A percentile compares a stretch with the other conserved stretches of the same genome.
phyloP scores from a whole-genome alignment of 495 filamentous ascomycete species.

The Penicillium riverlandense region DNA sequence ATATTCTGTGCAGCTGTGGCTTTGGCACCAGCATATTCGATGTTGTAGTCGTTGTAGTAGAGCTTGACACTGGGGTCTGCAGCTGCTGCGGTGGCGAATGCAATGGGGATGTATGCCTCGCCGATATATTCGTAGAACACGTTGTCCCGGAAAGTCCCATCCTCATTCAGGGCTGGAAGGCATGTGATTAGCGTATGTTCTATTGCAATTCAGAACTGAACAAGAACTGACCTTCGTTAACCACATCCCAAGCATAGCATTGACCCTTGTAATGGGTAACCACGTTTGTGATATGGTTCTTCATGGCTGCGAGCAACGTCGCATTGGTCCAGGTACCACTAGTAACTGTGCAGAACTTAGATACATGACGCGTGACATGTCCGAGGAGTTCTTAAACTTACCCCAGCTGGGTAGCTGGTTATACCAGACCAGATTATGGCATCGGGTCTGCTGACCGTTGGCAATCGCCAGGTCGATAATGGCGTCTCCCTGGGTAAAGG shows the following conservation, averaged over 20 bases:
- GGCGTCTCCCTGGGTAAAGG: slow-evolving; percentile 40
- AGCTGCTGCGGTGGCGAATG: slow-evolving; percentile 38
- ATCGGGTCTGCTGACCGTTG: slow-evolving; percentile 50
- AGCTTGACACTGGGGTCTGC: slow-evolving; percentile 44
- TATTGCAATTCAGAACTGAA: too few species aligned
- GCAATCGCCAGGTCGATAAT: slow-evolving; percentile 41
- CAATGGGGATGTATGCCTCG: slow-evolving; percentile 38
- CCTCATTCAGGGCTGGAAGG: slow-evolving; percentile 32
- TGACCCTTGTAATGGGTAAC: slow-evolving; percentile 50
- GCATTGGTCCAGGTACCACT: slow-evolving; percentile 46
- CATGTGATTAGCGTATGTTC: too few species aligned
- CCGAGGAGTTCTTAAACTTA: slow-evolving; percentile 6
- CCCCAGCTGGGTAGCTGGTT: slow-evolving; percentile 53
- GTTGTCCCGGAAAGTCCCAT: slow-evolving; percentile 35
- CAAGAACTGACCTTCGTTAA: slow-evolving; percentile 26
- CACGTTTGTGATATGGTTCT: slow-evolving; percentile 45
- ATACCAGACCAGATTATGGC: slow-evolving; percentile 59
- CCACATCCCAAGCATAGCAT: slow-evolving; percentile 40
- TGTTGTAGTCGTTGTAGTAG: slow-evolving; percentile 68
- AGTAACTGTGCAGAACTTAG: slow-evolving; percentile 28
- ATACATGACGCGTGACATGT: neutral
- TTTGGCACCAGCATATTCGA: slow-evolving; percentile 48
- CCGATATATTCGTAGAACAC: slow-evolving; percentile 38
- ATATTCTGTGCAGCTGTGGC: slow-evolving; percentile 38
- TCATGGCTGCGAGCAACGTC: slow-evolving; percentile 43